Evolutionary conservation across 257 asterid genomes (phyloP), one percentile per base, ranked within the genome.

Genomic region (Salvia splendens): DNA sequence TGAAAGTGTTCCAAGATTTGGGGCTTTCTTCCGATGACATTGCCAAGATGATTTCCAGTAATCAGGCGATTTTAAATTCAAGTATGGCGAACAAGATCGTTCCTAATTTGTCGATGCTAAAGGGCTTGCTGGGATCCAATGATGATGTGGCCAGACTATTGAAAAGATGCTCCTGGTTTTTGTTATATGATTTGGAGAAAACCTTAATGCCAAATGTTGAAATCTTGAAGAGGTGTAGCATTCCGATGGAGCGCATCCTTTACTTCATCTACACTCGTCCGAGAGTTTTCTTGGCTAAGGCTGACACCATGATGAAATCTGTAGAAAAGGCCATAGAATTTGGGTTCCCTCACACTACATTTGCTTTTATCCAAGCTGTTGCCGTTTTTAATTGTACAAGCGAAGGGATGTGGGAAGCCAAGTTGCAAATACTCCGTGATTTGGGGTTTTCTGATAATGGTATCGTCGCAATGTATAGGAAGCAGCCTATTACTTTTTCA

Each of bases 91-190:
- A 64, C 6, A 16, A 48, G 20, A 17, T 17, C 20, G 1, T 17
- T 17, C 20, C 20, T 1, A 43, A 75, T 1, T n/a, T 84, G 16
- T 70, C 74, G 60, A 61, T 69, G 35, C 61, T 84, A 5, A 69
- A 59, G 75, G 62, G 58, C 20, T 33, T 79, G 28, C 35, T 81
- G 8, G 86, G 83, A 12, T 81, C 83, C 45, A 59, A 58, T 57
- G 14, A 73, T 0, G 67, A 65, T 4, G 79, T 83, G 32, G 68
- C 72, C 52, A 73, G 57, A 64, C 9, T 76, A 0, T 24, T 78
- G 5, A 73, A 14, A 28, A 17, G 0, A 24, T 41, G 65, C 16
- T 46, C 65, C 10, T 46, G 78, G 67, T 65, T 61, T 20, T 12
- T 78, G 36, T 1, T 1, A 1, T 0, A 0, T 0, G 59, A 53